Conservation (phyloP, 257 asterid genomes). For the Parsonsia alboflavescens region DNA sequence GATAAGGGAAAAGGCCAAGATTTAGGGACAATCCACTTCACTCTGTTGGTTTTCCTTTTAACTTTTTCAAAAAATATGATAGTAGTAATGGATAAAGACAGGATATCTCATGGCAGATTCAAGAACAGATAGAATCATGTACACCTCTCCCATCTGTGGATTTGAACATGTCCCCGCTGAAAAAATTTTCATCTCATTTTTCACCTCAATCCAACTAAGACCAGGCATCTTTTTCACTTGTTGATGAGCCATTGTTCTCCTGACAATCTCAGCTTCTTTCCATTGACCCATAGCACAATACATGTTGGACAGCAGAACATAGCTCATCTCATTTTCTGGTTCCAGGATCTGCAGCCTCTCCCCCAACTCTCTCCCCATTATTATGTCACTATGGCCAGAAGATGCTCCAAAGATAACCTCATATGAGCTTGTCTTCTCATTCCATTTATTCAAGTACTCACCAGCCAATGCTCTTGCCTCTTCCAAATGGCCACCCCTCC, state of each 20-base stretch:
- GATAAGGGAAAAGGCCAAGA: background rate
- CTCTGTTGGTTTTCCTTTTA: background rate
- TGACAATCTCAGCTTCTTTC: slow-evolving; percentile 54
- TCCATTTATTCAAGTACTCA: slow-evolving; percentile 19
- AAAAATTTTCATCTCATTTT: slow-evolving; percentile 38
- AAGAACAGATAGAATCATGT: slow-evolving; percentile 29
- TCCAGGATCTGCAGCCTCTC: slow-evolving; percentile 35
- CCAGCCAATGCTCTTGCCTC: slow-evolving; percentile 45
- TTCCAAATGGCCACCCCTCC: slow-evolving; percentile 47
- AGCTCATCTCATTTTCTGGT: slow-evolving; percentile 65
- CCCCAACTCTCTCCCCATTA: slow-evolving; percentile 37
- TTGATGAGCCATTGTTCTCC: slow-evolving; percentile 44
- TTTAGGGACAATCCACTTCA: background rate
- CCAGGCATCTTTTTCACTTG: slow-evolving; percentile 60
- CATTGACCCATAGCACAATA: slow-evolving; percentile 74
- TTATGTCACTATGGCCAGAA: slow-evolving; percentile 34
- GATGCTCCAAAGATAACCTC: slow-evolving; percentile 56
- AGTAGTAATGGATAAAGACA: slow-evolving; percentile 17
- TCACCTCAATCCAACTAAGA: slow-evolving; percentile 67
- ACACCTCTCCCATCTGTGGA: slow-evolving; percentile 28
- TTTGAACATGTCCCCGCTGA: slow-evolving; percentile 44
- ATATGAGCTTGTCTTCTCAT: slow-evolving; percentile 24
- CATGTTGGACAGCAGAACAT: slow-evolving; percentile 57
- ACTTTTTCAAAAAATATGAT: slow-evolving; percentile 15
- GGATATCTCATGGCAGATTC: slow-evolving; percentile 51